Conservation (phyloP, 257 asterid genomes). For the Dorcoceras hygrometricum region DNA sequence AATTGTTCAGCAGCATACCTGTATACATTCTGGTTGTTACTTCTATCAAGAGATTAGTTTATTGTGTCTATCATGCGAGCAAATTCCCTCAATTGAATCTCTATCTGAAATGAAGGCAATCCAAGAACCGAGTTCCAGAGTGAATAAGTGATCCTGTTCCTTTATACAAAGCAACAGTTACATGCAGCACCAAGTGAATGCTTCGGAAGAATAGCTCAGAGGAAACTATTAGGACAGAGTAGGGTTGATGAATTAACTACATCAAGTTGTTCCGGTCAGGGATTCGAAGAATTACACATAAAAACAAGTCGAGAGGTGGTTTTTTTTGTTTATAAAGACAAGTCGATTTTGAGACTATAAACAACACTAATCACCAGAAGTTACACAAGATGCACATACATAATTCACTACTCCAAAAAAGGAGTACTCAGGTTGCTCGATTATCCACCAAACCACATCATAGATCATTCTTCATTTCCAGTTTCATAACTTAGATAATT, state of each 20-base stretch:
- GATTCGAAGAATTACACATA: not conserved
- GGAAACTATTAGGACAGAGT: not conserved
- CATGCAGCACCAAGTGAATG: not conserved
- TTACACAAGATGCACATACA: not conserved
- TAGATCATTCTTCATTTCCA: too few relatives aligned
- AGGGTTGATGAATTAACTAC: not conserved
- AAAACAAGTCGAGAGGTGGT: not conserved
- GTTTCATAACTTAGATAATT: too few relatives aligned
- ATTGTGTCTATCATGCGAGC: too few relatives aligned
- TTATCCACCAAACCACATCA: too few relatives aligned
- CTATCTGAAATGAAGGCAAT: too few relatives aligned
- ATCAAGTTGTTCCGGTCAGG: not conserved
- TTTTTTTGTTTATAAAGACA: not conserved
- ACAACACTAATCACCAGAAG: too few relatives aligned
- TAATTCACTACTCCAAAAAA: not conserved
- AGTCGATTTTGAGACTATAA: not conserved
- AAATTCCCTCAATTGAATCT: too few relatives aligned
- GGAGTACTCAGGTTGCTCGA: not conserved
- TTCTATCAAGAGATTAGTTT: too few relatives aligned
- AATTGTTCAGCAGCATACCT: too few relatives aligned
- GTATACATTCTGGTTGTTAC: too few relatives aligned
- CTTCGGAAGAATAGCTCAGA: not conserved
- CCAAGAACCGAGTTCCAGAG: too few relatives aligned
- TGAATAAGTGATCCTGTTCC: too few relatives aligned
- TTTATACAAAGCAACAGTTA: not conserved